Percentiles rank a stretch among this genome's conserved stretches.
Evolutionary conservation across 2,329 filamentous ascomycete genomes (phyloP).

Genomic region (Ceratocystis cacaofunesta): DNA sequence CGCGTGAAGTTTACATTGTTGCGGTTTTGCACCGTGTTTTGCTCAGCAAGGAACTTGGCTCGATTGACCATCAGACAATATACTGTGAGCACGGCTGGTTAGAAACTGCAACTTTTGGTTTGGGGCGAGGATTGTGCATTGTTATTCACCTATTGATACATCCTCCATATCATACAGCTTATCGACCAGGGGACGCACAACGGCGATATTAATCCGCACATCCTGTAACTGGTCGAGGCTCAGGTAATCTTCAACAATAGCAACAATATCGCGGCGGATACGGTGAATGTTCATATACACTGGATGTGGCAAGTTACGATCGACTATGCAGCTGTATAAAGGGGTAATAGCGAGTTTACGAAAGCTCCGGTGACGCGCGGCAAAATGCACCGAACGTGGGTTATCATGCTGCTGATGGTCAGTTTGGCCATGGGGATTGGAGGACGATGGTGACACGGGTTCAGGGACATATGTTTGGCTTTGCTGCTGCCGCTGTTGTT

Average conservation of each 20-base stretch:
- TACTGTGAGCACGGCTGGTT: slow-evolving; percentile 29
- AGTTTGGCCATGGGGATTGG: not conserved
- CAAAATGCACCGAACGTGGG: slow-evolving; percentile 3
- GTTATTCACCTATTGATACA: slow-evolving; percentile 43
- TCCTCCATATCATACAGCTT: slow-evolving; percentile 66
- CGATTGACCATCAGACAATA: slow-evolving; percentile 76
- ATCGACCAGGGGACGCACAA: slow-evolving; percentile 70
- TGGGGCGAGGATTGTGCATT: too few relatives aligned
- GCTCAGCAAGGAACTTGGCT: slow-evolving; percentile 63
- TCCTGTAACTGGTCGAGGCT: slow-evolving; percentile 48
- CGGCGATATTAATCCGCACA: slow-evolving; percentile 65
- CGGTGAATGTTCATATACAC: slow-evolving; percentile 68
- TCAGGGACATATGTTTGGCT: not conserved
- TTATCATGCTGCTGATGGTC: not conserved
- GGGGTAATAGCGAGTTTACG: slow-evolving; percentile 18
- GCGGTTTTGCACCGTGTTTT: slow-evolving; percentile 58
- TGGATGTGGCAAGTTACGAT: slow-evolving; percentile 48
- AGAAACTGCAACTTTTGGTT: not conserved
- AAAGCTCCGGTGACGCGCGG: slow-evolving; percentile 5
- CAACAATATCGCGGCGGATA: slow-evolving; percentile 48
- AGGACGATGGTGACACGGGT: not conserved
- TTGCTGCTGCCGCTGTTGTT: not conserved
- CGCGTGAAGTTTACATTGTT: slow-evolving; percentile 70
- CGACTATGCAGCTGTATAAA: slow-evolving; percentile 39
- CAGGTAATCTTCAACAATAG: slow-evolving; percentile 31